A percentile compares a stretch with the other conserved stretches of the same genome.
Conservation (phyloP, 148 eudicot species). For the Rhododendron mucronatum region DNA sequence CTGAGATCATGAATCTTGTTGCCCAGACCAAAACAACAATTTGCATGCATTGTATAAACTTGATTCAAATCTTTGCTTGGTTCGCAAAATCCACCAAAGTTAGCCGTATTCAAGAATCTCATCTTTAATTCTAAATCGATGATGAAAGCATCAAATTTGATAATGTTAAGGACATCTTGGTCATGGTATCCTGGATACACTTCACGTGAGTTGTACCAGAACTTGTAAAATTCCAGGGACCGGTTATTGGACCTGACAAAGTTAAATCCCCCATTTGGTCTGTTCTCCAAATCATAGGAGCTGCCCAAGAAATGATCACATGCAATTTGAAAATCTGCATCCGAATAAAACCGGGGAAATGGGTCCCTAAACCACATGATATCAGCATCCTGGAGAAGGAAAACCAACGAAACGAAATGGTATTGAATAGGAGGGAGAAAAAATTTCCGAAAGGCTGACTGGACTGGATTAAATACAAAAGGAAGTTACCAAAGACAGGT, state of each 20-base stretch:
- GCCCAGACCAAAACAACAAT: slow-evolving; percentile 19
- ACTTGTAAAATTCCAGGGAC: slow-evolving; percentile 42
- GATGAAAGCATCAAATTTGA: slow-evolving; percentile 26
- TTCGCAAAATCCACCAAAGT: slow-evolving; percentile 62
- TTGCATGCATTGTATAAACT: slow-evolving; percentile 12
- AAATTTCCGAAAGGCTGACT: not conserved
- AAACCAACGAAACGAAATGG: slow-evolving; percentile 6
- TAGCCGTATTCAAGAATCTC: slow-evolving; percentile 49
- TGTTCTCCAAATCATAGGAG: slow-evolving; percentile 36
- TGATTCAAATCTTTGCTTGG: slow-evolving; percentile 36
- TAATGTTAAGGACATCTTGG: slow-evolving; percentile 15
- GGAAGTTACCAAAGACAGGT: not conserved
- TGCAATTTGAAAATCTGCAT: slow-evolving; percentile 62
- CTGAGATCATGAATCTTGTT: slow-evolving; percentile 44
- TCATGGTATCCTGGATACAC: slow-evolving; percentile 14
- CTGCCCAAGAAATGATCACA: slow-evolving; percentile 47
- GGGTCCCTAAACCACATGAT: slow-evolving; percentile 72
- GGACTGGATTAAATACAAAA: not conserved
- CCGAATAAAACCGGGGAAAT: slow-evolving; percentile 38
- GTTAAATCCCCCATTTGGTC: slow-evolving; percentile 54
- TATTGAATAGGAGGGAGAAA: not conserved
- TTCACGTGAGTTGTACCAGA: slow-evolving; percentile 13
- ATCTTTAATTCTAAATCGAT: slow-evolving; percentile 37
- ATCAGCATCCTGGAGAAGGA: slow-evolving; percentile 53
- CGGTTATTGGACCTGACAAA: slow-evolving; percentile 53